Conservation (phyloP, 140 eudicot genomes). For the Senecio squalidus region DNA sequence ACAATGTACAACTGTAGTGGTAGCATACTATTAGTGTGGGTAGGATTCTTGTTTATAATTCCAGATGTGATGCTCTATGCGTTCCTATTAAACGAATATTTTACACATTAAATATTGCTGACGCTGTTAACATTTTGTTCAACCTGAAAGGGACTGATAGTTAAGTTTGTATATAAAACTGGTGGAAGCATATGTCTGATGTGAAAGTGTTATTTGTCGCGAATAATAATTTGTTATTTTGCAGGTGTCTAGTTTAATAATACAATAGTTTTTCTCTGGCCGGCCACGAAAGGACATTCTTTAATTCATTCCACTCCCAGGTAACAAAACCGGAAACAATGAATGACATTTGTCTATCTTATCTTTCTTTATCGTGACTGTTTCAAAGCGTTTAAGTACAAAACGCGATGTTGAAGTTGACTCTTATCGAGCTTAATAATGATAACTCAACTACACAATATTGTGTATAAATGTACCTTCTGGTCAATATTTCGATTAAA, state of each 20-base stretch:
- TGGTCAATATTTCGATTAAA: no score
- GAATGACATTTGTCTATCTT: conserved; percentile 10
- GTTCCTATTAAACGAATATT: neutral
- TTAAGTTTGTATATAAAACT: conserved; percentile 6
- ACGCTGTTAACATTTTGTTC: neutral
- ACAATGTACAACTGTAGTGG: neutral
- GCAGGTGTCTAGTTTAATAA: neutral
- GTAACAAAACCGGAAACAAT: neutral
- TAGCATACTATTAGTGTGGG: conserved; percentile 7
- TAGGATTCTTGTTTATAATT: neutral
- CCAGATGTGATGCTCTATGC: conserved; percentile 6
- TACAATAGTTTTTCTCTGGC: conserved; percentile 10
- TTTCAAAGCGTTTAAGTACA: conserved; percentile 13
- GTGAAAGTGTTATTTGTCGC: neutral
- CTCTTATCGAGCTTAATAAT: no score
- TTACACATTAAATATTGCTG: neutral
- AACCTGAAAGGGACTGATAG: neutral
- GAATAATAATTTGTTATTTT: neutral
- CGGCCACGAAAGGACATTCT: conserved; percentile 15
- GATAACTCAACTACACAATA: no score
- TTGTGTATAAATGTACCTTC: no score
- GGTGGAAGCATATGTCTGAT: conserved; percentile 17
- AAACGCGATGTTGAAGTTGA: neutral
- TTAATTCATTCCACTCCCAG: neutral
- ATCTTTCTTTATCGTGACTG: neutral